Conservation (phyloP, 2,329 filamentous ascomycete species). For the Chaetomiaceae sp. region DNA sequence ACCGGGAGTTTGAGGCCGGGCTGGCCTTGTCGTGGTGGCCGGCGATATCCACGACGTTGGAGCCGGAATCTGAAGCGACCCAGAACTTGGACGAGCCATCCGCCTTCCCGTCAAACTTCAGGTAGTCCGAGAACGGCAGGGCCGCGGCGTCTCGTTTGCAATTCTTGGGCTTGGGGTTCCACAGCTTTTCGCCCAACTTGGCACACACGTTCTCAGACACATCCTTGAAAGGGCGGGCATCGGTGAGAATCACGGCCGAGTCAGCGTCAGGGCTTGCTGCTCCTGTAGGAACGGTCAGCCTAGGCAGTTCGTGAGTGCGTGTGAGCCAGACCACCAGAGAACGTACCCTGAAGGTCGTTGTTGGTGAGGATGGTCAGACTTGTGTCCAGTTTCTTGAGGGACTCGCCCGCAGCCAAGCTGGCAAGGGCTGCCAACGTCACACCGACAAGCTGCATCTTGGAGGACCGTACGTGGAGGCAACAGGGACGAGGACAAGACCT, state of each 20-base stretch:
- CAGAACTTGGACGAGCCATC: slow-evolving; percentile 32
- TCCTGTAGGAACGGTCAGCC: slow-evolving; percentile 28
- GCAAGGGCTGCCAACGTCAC: slow-evolving; percentile 5
- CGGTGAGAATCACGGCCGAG: slow-evolving; percentile 35
- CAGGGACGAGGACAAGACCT: not conserved
- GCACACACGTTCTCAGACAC: slow-evolving; percentile 30
- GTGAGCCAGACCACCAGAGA: not conserved
- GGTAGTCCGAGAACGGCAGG: slow-evolving; percentile 34
- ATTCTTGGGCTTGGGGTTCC: slow-evolving; percentile 20
- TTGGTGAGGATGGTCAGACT: slow-evolving; percentile 36
- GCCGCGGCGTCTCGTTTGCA: slow-evolving; percentile 10
- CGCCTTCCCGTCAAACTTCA: slow-evolving; percentile 31
- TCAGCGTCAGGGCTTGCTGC: slow-evolving; percentile 29
- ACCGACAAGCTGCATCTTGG: slow-evolving; percentile 11
- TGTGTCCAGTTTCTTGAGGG: slow-evolving; percentile 33
- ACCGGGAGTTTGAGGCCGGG: slow-evolving; percentile 12
- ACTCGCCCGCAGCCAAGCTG: slow-evolving; percentile 25
- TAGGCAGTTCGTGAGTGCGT: not conserved
- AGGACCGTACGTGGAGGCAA: not conserved
- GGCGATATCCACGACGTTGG: slow-evolving; percentile 10
- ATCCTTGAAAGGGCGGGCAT: slow-evolving; percentile 26
- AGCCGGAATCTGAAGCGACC: slow-evolving; percentile 29
- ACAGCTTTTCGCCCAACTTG: slow-evolving; percentile 38
- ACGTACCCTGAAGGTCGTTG: slow-evolving; percentile 39
- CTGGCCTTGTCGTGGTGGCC: not conserved